Conservation (phyloP, 306 rosid species). For the Castanospermum australe region DNA sequence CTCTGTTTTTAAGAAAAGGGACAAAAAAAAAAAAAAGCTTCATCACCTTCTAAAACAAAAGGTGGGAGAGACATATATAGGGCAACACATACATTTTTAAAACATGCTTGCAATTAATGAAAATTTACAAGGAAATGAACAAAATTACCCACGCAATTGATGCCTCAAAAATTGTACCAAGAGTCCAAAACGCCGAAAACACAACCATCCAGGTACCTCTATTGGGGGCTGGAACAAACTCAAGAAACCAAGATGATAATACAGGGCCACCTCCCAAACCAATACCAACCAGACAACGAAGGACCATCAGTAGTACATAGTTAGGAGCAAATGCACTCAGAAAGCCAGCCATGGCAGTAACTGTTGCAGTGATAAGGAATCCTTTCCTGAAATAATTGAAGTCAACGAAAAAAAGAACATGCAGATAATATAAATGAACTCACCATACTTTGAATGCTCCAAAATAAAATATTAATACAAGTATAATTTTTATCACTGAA, state of each 20-base stretch:
- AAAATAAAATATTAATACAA: conserved; percentile 9
- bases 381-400: conserved; percentile 73
- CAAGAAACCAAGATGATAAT: conserved; percentile 86
- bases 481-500: background rate
- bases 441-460: background rate
- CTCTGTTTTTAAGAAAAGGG: background rate
- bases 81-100: background rate
- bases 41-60: background rate
- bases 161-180: conserved; percentile 93
- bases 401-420: conserved; percentile 19
- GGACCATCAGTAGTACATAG: conserved; percentile 46
- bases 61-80: background rate
- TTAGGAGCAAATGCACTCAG: conserved; percentile 87
- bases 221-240: conserved; percentile 89
- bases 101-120: background rate
- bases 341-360: conserved; percentile 79
- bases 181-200: conserved; percentile 90
- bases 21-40: background rate
- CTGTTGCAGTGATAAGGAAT: conserved; percentile 75
- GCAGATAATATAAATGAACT: conserved; percentile 8
- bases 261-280: conserved; percentile 99
- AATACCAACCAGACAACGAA: conserved; percentile 86
- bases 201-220: conserved; percentile 99
- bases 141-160: conserved; percentile 91
- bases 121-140: conserved; percentile 22